These are phyloP conservation scores for Proliferodiscus dingleyae DNA, from an alignment of 2,329 filamentous ascomycete genomes.

Conservation along the genomic window DNA sequence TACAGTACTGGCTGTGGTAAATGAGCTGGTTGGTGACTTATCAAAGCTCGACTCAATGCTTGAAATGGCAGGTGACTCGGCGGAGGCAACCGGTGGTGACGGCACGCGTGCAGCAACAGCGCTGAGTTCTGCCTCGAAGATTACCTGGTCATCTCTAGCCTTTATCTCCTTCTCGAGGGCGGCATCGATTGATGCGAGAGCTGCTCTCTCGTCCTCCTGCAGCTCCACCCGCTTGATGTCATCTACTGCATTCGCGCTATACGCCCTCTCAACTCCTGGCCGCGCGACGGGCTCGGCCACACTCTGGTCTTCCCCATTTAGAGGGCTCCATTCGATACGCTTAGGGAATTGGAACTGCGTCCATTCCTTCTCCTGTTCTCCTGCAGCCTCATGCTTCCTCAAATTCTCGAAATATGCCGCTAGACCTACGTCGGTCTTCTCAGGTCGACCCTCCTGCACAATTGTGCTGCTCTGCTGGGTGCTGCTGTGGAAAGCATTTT, in stretches of 20 bases:
- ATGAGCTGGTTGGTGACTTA: conserved; percentile 48
- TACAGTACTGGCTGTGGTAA: conserved; percentile 46
- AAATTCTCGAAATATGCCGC: conserved; percentile 90
- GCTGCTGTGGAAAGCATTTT: conserved; percentile 67
- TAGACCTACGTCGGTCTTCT: conserved; percentile 60
- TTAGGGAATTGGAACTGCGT: conserved; percentile 86
- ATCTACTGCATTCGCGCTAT: conserved; percentile 27
- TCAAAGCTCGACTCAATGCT: conserved; percentile 34
- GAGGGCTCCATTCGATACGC: conserved; percentile 83
- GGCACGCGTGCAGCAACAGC: conserved; percentile 28
- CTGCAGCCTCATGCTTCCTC: conserved; percentile 68
- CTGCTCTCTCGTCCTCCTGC: conserved; percentile 47
- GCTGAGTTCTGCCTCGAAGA: conserved; percentile 30
- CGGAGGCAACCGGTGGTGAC: conserved; percentile 22
- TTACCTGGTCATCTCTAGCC: conserved; percentile 41
- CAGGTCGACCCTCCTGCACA: conserved; percentile 53
- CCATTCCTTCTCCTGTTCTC: conserved; percentile 74
- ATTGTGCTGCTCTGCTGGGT: conserved; percentile 36
- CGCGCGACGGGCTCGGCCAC: conserved; percentile 14
- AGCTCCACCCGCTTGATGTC: conserved; percentile 30
- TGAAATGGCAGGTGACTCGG: conserved; percentile 26
- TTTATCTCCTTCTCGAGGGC: conserved; percentile 73
- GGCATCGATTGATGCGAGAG: conserved; percentile 78
- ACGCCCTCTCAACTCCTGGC: conserved; percentile 23
- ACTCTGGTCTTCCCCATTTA: conserved; percentile 20